Base-by-base conservation (phyloP, 1,284 basidiomycete species). In the Gomphus sp. region DNA sequence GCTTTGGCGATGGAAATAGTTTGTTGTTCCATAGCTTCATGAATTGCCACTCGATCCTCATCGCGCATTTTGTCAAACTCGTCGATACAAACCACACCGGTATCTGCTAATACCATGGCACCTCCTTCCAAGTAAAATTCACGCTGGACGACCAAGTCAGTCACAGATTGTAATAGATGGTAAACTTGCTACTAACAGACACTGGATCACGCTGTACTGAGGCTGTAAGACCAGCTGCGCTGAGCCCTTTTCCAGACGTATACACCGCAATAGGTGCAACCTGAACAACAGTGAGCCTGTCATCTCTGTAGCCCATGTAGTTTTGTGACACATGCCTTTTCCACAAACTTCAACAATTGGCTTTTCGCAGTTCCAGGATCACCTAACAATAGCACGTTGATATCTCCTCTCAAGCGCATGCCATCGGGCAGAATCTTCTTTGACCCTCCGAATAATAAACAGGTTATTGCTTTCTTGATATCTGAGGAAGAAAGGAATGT, bases 51-150 rank as follows among this genome's bases (percentile, higher is more conserved):
- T 61, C 97, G 86, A 69, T 99, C 97, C 72, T 98, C 96, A 69
- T 99, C 97, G 34, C 96, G 81, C 97, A 99, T 99, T 79, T 99
- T 99, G 77, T 99, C 97, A 67, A 99, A 99, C 72, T 99, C 97
- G 69, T 99, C 97, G 68, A 99, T 99, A 70, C 97, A 99, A 22
- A 99, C 97, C 14, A 99, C 95, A 33, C 97, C 97, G 4, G 93
- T 94, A 69, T 99, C 97, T 0, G 97, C 97, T 34, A 99, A 82
- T 9, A 99, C 97, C 97, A 99, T 99, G 0, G 97, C 97, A 33
- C 97, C 97, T 5, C 97, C 97, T 77, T 99, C 97, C 9, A 99
- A 82, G 72, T 96, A 99, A 71, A 99, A 99, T 71, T 99, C 97
- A 51, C 97, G 84, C 93, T 96, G 65, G 47, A 58, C 18, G 28